Base-by-base conservation (phyloP, 768 basidiomycete species). In the Termitomyces sp. region DNA sequence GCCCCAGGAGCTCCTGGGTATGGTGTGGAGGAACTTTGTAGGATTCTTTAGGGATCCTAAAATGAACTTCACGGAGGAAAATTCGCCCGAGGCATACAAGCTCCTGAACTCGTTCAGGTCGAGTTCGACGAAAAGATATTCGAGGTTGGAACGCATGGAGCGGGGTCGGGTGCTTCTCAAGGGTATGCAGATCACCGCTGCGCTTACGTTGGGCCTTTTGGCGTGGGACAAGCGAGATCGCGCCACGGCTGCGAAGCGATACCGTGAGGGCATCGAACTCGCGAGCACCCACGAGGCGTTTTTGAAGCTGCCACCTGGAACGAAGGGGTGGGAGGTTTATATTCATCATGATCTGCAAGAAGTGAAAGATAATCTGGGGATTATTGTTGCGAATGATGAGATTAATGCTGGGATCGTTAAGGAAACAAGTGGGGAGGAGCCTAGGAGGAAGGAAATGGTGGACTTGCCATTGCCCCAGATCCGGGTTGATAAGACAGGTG, bases 201-300 rank as follows among this genome's bases (percentile, higher is more conserved):
- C 59, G 8, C 49, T 72, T 26, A 68, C 70, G 24, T 60, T 72
- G 16, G 72, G 67, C 3, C 49, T 73, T 41, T 43, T 72, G 12
- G 71, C 72, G 8, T 73, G 72, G 71, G 67, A 68, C 43, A 62
- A 65, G 24, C 59, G 62, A 14, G 71, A 73, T 50, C 68, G 72
- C 5, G 58, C 69, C 12, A 71, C 70, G 1, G 65, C 71, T 41
- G 65, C 71, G 13, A 72, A 71, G 57, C 65, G 70, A 8, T 72
- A 73, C 51, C 62, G 63, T 13, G 70, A 70, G 53, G 71, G 64
- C 2, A 54, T 73, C 7, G 69, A 69, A 34, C 53, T 72, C 16
- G 71, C 68, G 14, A 63, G 61, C 8, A 66, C 68, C 0, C 63
- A 70, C 39, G 52, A 65, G 5, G 54, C 63, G 3, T 69, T 69